Evolutionary conservation across 2,329 filamentous ascomycete genomes (phyloP).

Genomic region (Phaeosphaeriaceae sp.): DNA sequence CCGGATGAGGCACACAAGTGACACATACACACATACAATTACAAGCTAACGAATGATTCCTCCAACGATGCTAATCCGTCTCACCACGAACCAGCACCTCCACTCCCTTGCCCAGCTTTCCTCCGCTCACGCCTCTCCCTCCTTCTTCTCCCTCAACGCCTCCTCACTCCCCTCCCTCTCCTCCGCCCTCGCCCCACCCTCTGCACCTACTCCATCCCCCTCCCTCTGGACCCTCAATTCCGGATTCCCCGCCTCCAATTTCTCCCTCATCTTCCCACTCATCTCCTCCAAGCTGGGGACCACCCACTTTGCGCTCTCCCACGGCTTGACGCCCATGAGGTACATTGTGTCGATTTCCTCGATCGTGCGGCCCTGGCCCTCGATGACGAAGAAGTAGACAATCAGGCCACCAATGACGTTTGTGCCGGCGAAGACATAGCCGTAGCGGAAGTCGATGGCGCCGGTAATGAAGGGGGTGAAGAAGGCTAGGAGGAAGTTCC

Average conservation of each 20-base stretch:
- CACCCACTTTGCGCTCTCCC: conserved; percentile 64
- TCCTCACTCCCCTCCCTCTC: conserved; percentile 14
- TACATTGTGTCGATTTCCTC: conserved; percentile 81
- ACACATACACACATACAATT: neutral
- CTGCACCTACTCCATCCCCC: neutral
- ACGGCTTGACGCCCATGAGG: conserved; percentile 67
- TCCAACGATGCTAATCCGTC: neutral
- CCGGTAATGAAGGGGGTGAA: conserved; percentile 79
- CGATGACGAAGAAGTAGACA: conserved; percentile 80
- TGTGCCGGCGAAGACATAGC: conserved; percentile 77
- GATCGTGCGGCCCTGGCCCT: conserved; percentile 74
- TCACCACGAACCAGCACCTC: conserved; percentile 2
- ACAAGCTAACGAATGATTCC: neutral
- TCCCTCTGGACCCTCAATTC: conserved; percentile 22
- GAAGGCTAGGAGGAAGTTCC: conserved; percentile 60
- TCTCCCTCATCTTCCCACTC: conserved; percentile 30
- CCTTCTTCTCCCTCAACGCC: conserved; percentile 11
- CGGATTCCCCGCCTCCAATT: conserved; percentile 30
- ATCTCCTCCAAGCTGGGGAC: conserved; percentile 34
- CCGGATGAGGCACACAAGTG: too few relatives aligned
- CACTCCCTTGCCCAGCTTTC: neutral
- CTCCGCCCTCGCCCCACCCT: conserved; percentile 4
- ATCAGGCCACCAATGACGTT: conserved; percentile 68
- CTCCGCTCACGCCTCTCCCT: neutral
- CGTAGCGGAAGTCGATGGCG: conserved; percentile 73